Percentiles rank a stretch among this genome's conserved stretches.
These are phyloP conservation scores for Candida parachauliodes DNA, from an alignment of 805 yeast species.

Conservation along the genomic window DNA sequence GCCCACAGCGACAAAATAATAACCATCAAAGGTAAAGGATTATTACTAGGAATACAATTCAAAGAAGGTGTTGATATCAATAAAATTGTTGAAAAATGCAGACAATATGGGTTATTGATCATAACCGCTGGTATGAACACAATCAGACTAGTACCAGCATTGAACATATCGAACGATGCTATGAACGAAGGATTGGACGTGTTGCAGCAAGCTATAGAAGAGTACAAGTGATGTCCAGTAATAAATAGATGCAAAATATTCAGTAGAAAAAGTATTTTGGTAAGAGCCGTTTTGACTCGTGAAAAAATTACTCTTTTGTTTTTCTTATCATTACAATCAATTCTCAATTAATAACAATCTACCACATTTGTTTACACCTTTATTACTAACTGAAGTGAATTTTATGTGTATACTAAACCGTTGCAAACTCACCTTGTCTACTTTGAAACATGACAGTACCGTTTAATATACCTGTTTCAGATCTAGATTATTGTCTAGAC, in stretches of 20 bases:
- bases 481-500: constrained; percentile 41
- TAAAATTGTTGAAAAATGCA: constrained; percentile 60
- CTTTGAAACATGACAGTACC: constrained; percentile 35
- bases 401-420: too few species aligned
- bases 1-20: constrained; percentile 59
- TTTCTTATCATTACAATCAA: not conserved
- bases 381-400: too few species aligned
- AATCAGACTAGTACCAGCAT: constrained; percentile 86
- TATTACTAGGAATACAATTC: constrained; percentile 81
- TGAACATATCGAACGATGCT: constrained; percentile 70
- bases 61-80: constrained; percentile 51
- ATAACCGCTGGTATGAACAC: constrained; percentile 93
- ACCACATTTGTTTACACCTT: too few species aligned
- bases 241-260: not conserved
- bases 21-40: constrained; percentile 84
- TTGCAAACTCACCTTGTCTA: too few species aligned
- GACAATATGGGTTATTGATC: constrained; percentile 76
- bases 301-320: not conserved
- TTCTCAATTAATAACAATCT: too few species aligned
- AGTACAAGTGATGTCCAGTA: not conserved
- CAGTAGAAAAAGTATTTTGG: too few species aligned
- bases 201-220: constrained; percentile 36
- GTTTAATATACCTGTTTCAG: constrained; percentile 29
- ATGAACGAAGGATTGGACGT: constrained; percentile 70
- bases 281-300: too few species aligned